Evolutionary conservation across 139 green algal species (phyloP), one percentile per base, ranked within the genome.

Genomic region (Eudorina sp.): DNA sequence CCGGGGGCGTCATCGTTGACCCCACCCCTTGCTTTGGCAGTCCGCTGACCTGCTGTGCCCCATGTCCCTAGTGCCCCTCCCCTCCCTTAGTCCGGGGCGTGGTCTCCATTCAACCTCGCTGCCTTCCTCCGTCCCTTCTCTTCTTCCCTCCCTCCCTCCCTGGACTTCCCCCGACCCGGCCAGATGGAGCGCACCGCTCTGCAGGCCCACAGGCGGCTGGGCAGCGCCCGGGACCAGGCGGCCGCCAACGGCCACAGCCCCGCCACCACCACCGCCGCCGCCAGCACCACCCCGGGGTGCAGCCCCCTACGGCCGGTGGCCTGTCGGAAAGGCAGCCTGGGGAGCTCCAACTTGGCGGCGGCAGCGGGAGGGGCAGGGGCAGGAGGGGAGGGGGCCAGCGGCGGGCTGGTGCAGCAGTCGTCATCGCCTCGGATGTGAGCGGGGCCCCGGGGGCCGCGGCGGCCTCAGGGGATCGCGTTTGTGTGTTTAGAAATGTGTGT

Each of bases 131-230:
- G n/a, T n/a, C n/a, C n/a, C n/a, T n/a, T n/a, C n/a, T 58, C 75
- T 34, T 60, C 72, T 27, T 58, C 72, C 2, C 25, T 41, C 73
- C 29, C 18, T n/a, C 27, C 31, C 31, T 19, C 31, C 64, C 64
- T 45, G 5, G 4, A 21, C 31, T 31, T 19, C 31, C 23, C 70
- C 40, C 68, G 14, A 9, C 68, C 68, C 36, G 23, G 9, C 0
- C 77, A 84, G 77, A 84, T 84, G 77, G 77, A 84, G 77, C 77
- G 77, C 53, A 72, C 53, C 0, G 38, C 77, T 16, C 53, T 84
- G 77, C 79, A 85, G 60, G 55, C 64, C 40, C 58, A 85, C 38
- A 41, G 79, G 25, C 58, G 79, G 11, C 58, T 85, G 55, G 79
- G 79, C 79, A 84, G 77, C 23, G 77, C 73, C 34, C 8, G 46